phyloP scores from a whole-genome alignment of 2,329 filamentous ascomycete species.

The Knufia fluminis region DNA sequence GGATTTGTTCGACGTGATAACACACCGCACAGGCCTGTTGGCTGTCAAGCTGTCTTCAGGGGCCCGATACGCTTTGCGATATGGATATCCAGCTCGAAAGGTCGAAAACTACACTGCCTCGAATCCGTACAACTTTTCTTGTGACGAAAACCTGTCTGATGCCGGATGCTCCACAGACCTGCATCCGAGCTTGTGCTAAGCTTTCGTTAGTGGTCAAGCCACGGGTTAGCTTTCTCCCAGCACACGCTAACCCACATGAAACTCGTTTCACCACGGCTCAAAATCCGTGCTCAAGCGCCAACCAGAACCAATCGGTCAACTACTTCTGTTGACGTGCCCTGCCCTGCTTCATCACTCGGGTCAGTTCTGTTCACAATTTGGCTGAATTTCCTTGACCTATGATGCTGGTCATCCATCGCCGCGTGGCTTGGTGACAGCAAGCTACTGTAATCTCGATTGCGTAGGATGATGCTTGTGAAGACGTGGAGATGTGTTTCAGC shows the following conservation, averaged over 20 bases:
- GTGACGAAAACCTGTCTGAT: background rate
- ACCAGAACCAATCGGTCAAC: background rate
- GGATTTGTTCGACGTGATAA: background rate
- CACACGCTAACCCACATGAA: too few relatives aligned
- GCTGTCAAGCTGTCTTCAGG: background rate
- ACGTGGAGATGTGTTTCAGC: slow-evolving; percentile 1
- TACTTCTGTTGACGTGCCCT: background rate
- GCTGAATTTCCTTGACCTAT: background rate
- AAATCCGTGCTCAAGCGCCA: background rate
- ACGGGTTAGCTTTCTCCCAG: too few relatives aligned
- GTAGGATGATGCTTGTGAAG: background rate
- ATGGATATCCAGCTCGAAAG: background rate
- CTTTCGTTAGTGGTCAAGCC: too few relatives aligned
- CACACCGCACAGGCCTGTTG: background rate
- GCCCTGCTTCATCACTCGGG: background rate
- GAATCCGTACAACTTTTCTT: background rate
- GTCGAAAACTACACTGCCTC: too few relatives aligned
- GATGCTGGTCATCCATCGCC: background rate
- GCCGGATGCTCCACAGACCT: background rate
- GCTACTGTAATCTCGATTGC: background rate
- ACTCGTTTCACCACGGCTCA: background rate
- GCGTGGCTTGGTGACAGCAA: background rate
- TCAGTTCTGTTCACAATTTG: background rate
- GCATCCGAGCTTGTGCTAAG: background rate
- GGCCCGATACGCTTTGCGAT: background rate